A percentile compares a stretch with the other conserved stretches of the same genome.
Conservation (phyloP, 495 filamentous ascomycete genomes). For the Polyplosphaeria fusca region DNA sequence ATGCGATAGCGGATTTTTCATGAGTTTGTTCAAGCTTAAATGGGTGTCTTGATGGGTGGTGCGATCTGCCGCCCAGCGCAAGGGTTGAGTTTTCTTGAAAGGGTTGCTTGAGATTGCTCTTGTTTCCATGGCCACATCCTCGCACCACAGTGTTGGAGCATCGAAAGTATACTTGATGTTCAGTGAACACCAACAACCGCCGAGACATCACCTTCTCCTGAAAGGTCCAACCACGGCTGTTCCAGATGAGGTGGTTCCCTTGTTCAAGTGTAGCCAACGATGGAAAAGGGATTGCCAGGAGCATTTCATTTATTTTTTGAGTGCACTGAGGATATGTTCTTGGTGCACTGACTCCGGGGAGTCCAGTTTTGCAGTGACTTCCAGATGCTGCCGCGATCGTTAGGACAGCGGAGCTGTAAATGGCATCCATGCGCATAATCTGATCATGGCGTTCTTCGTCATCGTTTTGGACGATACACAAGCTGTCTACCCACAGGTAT, state of each 20-base stretch:
- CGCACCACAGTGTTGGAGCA: not conserved
- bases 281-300: not conserved
- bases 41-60: too few relatives aligned
- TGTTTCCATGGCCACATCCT: not conserved
- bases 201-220: not conserved
- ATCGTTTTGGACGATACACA: conserved; percentile 6
- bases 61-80: not conserved
- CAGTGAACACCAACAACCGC: not conserved
- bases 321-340: not conserved
- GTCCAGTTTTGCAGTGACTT: not conserved
- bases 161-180: not conserved
- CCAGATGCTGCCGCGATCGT: not conserved
- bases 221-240: not conserved
- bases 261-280: not conserved
- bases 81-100: not conserved
- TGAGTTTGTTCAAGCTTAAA: too few relatives aligned
- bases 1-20: too few relatives aligned
- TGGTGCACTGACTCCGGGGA: not conserved
- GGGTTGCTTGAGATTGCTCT: not conserved
- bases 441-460: not conserved
- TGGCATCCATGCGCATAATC: not conserved
- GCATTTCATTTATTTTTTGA: not conserved
- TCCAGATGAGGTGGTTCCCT: not conserved
- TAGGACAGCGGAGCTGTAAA: not conserved
- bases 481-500: not conserved